A percentile compares a stretch with the other conserved stretches of the same genome.
phyloP scores from a whole-genome alignment of 345 rosid genomes.

The Pugionium dolabratum region DNA sequence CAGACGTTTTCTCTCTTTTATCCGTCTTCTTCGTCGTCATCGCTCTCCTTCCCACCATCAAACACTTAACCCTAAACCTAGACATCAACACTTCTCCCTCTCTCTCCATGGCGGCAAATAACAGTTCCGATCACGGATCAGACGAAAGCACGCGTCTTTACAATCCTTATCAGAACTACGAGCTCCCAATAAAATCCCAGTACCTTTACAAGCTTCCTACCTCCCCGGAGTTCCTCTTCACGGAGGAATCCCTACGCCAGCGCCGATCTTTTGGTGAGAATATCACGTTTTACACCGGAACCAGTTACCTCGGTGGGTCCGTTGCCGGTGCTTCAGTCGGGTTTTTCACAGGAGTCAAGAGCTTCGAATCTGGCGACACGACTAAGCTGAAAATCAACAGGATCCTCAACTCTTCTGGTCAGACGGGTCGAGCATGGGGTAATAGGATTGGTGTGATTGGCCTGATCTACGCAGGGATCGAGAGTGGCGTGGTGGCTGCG shows the following conservation, averaged over 20 bases:
- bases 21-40: too few species aligned
- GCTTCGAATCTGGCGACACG: conserved; percentile 73
- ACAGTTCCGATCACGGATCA: too few species aligned
- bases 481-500: conserved; percentile 63
- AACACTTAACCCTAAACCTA: too few species aligned
- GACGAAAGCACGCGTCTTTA: too few species aligned
- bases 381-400: conserved; percentile 76
- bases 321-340: conserved; percentile 61
- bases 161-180: too few species aligned
- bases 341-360: conserved; percentile 48
- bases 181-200: conserved; percentile 11
- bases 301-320: conserved; percentile 68
- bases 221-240: conserved; percentile 79
- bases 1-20: too few species aligned
- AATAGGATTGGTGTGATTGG: conserved; percentile 71
- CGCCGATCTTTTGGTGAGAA: conserved; percentile 99
- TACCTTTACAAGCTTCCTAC: conserved; percentile 74
- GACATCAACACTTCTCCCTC: too few species aligned
- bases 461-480: conserved; percentile 70
- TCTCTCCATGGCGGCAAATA: too few species aligned
- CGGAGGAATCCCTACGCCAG: conserved; percentile 71
- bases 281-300: conserved; percentile 84
- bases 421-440: conserved; percentile 72
- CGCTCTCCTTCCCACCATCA: too few species aligned
- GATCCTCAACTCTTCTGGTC: conserved; percentile 72